These are phyloP conservation scores for Pulveroboletus sp. DNA, from an alignment of 768 basidiomycete species.

Conservation along the genomic window DNA sequence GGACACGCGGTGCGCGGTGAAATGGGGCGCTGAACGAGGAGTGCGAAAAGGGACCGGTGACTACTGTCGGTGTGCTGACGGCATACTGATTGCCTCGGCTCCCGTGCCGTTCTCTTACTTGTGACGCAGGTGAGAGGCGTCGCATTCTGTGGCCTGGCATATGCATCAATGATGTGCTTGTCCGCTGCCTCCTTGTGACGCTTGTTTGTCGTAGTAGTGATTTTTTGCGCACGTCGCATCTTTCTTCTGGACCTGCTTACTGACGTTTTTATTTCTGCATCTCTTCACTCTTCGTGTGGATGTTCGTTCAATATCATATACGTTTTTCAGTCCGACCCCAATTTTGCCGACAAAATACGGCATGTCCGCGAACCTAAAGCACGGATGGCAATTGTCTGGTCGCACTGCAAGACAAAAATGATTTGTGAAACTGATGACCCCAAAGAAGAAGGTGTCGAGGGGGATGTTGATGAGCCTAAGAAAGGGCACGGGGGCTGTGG, in stretches of 20 bases:
- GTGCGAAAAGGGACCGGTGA: constrained; percentile 54
- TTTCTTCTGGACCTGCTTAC: constrained; percentile 39
- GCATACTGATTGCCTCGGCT: constrained; percentile 21
- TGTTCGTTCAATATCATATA: constrained; percentile 22
- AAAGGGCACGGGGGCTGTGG: constrained; percentile 98
- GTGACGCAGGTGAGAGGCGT: constrained; percentile 57
- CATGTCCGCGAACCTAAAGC: constrained; percentile 82
- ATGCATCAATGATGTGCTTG: constrained; percentile 46
- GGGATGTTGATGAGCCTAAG: constrained; percentile 62
- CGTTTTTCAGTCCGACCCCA: constrained; percentile 65
- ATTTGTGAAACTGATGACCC: constrained; percentile 85
- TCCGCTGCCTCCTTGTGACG: constrained; percentile 58
- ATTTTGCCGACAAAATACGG: constrained; percentile 82
- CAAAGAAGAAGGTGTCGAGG: constrained; percentile 77
- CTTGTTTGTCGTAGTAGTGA: constrained; percentile 31
- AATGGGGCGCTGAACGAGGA: constrained; percentile 98
- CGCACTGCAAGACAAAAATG: constrained; percentile 83
- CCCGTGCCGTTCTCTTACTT: constrained; percentile 46
- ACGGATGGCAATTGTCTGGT: constrained; percentile 84
- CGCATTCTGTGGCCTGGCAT: constrained; percentile 54
- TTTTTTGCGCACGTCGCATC: constrained; percentile 24
- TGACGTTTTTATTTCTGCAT: constrained; percentile 57
- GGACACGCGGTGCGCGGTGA: constrained; percentile 90
- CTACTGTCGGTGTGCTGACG: constrained; percentile 21
- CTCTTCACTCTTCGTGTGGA: constrained; percentile 28